Percentiles rank a stretch among this genome's conserved stretches.
phyloP scores from a whole-genome alignment of 352 stramenopile species.

The Thraustotheca clavata region DNA sequence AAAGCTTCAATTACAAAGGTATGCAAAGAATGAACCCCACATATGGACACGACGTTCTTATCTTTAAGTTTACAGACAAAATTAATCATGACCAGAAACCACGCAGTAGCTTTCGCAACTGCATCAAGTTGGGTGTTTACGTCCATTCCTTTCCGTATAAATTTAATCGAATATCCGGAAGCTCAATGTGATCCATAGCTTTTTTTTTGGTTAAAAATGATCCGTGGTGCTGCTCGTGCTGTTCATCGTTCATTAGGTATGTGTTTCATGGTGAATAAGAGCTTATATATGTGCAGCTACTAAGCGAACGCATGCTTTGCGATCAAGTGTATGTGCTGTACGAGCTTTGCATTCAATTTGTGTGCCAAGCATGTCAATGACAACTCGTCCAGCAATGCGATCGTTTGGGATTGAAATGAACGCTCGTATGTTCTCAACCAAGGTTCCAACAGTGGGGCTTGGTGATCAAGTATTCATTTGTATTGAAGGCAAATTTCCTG shows the following conservation, averaged over 20 bases:
- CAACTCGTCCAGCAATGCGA: neutral
- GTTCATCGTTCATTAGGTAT: neutral
- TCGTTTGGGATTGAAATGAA: neutral
- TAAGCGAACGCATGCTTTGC: neutral
- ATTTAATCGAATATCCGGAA: too few relatives aligned
- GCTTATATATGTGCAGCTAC: neutral
- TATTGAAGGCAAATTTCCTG: constrained; percentile 54
- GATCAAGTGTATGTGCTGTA: neutral
- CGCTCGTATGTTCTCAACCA: constrained; percentile 1
- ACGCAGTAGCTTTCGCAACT: too few relatives aligned
- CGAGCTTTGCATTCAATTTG: neutral
- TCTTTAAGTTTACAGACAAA: too few relatives aligned
- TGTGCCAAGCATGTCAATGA: neutral
- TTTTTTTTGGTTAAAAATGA: neutral
- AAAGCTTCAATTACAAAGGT: too few relatives aligned
- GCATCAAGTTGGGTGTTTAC: too few relatives aligned
- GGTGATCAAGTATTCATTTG: constrained; percentile 65
- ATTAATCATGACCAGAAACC: too few relatives aligned
- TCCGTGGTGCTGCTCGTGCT: neutral
- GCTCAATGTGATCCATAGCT: neutral
- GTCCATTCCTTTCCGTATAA: too few relatives aligned
- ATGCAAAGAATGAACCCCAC: too few relatives aligned
- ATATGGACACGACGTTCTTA: too few relatives aligned
- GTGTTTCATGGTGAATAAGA: neutral
- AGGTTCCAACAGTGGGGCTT: neutral